These are phyloP conservation scores for Globisporangium barbulae DNA, from an alignment of 352 stramenopile species.

Conservation along the genomic window DNA sequence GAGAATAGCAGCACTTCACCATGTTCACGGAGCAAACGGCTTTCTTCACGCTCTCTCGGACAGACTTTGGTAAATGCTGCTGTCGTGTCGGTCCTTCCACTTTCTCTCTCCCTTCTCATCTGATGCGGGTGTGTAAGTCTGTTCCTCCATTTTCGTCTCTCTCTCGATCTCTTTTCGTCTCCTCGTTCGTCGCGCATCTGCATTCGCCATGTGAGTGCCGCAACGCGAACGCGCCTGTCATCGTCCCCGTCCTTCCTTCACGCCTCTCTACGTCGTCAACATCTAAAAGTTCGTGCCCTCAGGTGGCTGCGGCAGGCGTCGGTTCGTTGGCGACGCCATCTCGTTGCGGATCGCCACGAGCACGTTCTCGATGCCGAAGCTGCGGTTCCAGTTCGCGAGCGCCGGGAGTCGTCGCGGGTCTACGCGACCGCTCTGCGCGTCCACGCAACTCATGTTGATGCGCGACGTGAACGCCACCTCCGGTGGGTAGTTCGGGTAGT, in stretches of 20 bases:
- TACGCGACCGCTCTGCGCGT: conserved; percentile 84
- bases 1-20: background rate
- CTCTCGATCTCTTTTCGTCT: conserved; percentile 11
- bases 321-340: conserved; percentile 87
- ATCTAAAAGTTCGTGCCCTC: conserved; percentile 91
- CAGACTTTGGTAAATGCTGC: background rate
- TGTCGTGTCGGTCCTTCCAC: background rate
- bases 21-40: background rate
- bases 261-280: background rate
- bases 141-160: background rate
- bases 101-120: conserved; percentile 6
- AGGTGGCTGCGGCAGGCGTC: conserved; percentile 87
- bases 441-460: conserved; percentile 98
- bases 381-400: conserved; percentile 83
- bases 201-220: conserved; percentile 5
- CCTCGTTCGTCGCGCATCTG: background rate
- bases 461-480: conserved; percentile 95
- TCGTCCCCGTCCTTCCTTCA: background rate
- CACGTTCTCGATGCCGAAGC: conserved; percentile 89
- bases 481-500: conserved; percentile 94
- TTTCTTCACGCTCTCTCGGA: background rate
- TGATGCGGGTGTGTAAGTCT: too few species aligned
- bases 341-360: conserved; percentile 87
- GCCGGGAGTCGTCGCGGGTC: conserved; percentile 64
- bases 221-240: background rate